These are phyloP conservation scores for Podila horticola DNA, from an alignment of 192 early-diverging fungal genomes.

Conservation along the genomic window DNA sequence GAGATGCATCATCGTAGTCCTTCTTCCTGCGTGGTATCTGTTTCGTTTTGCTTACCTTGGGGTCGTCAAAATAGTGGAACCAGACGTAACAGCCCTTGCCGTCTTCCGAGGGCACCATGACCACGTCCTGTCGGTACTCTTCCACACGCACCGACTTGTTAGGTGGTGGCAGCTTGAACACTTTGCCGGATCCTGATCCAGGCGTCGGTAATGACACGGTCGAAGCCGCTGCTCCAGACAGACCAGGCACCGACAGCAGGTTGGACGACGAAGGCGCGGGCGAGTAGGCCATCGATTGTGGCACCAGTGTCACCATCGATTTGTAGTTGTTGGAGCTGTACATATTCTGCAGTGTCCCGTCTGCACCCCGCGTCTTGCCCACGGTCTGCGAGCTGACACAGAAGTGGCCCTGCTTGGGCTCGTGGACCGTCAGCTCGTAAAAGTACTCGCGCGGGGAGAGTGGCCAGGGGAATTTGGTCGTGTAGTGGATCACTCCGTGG, in stretches of 20 bases:
- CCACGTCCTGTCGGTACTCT: conserved; percentile 61
- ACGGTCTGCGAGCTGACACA: conserved; percentile 51
- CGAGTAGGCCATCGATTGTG: background rate
- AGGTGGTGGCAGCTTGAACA: conserved; percentile 39
- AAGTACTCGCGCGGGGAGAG: conserved; percentile 60
- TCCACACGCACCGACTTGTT: conserved; percentile 60
- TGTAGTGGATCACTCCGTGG: conserved; percentile 52
- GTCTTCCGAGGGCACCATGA: conserved; percentile 53
- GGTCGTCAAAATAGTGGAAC: conserved; percentile 65
- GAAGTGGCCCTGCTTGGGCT: conserved; percentile 38
- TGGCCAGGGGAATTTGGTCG: conserved; percentile 65
- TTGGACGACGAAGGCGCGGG: conserved; percentile 1
- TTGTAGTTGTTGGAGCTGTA: conserved; percentile 45
- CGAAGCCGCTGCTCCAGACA: conserved; percentile 25
- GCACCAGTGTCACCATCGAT: conserved; percentile 48
- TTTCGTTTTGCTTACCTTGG: conserved; percentile 52
- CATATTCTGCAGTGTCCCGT: conserved; percentile 36
- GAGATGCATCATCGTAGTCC: background rate
- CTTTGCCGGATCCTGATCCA: conserved; percentile 22
- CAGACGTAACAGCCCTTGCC: conserved; percentile 58
- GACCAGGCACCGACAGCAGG: conserved; percentile 24
- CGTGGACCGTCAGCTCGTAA: conserved; percentile 54
- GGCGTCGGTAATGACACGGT: conserved; percentile 29
- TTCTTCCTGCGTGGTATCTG: background rate
- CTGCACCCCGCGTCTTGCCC: conserved; percentile 33